phyloP scores from a whole-genome alignment of 2,329 filamentous ascomycete species.

The Penicillium verrucosum region DNA sequence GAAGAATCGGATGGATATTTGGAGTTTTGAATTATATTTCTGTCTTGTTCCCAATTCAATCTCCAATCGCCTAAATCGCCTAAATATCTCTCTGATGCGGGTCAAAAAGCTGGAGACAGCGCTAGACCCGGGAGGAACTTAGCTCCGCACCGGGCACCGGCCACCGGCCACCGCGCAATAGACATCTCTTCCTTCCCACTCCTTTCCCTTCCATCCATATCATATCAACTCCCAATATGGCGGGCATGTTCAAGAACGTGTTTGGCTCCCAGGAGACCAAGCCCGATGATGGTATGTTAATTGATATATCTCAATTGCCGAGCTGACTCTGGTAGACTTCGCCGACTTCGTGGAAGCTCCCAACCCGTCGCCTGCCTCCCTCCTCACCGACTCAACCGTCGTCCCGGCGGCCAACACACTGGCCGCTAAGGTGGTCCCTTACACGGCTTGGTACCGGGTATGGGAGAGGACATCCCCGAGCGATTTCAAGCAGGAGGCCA shows the following conservation, averaged over 20 bases:
- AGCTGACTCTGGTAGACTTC: slow-evolving; percentile 64
- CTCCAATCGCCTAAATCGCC: neutral
- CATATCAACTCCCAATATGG: slow-evolving; percentile 28
- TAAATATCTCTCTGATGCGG: neutral
- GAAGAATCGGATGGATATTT: neutral
- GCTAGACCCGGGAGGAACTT: slow-evolving; percentile 44
- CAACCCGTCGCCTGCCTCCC: slow-evolving; percentile 56
- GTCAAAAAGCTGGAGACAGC: slow-evolving; percentile 36
- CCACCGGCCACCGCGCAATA: slow-evolving; percentile 11
- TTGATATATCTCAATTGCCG: slow-evolving; percentile 11
- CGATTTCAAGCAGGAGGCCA: slow-evolving; percentile 85
- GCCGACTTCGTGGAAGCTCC: slow-evolving; percentile 85
- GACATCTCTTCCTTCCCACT: slow-evolving; percentile 18
- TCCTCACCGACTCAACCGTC: slow-evolving; percentile 42
- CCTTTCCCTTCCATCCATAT: slow-evolving; percentile 23
- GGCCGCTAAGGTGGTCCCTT: slow-evolving; percentile 59
- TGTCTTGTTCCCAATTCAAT: neutral
- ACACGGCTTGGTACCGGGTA: slow-evolving; percentile 94
- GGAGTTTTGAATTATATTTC: neutral
- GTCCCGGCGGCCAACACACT: slow-evolving; percentile 44
- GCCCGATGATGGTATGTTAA: slow-evolving; percentile 37
- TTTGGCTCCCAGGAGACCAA: slow-evolving; percentile 36
- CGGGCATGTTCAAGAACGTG: slow-evolving; percentile 40
- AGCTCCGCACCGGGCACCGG: slow-evolving; percentile 20
- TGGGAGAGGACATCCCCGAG: slow-evolving; percentile 81